These are phyloP conservation scores for Stachybotrys echinatus DNA, from an alignment of 2,329 filamentous ascomycete genomes.

Conservation along the genomic window DNA sequence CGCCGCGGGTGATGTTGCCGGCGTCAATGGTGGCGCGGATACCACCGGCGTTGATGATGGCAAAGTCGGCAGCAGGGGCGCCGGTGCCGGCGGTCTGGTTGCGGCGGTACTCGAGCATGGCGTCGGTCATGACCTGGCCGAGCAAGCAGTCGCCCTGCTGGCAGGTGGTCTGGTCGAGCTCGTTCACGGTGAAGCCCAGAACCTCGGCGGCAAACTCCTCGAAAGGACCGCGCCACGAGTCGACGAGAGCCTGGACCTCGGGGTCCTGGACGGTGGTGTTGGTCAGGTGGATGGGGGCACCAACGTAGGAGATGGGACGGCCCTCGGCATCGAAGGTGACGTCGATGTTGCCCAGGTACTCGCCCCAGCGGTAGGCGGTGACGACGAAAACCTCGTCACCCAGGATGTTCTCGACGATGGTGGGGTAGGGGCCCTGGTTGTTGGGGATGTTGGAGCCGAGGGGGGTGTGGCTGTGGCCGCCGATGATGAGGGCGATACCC, in stretches of 20 bases:
- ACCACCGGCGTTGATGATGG: conserved; percentile 59
- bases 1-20: conserved; percentile 57
- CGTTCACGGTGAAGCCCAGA: conserved; percentile 48
- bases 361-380: conserved; percentile 63
- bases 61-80: conserved; percentile 40
- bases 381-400: conserved; percentile 66
- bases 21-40: conserved; percentile 58
- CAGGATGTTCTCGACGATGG: conserved; percentile 53
- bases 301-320: conserved; percentile 57
- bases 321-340: conserved; percentile 57
- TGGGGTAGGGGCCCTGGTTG: conserved; percentile 57
- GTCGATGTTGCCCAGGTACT: conserved; percentile 64
- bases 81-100: conserved; percentile 33
- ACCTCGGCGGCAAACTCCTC: conserved; percentile 53
- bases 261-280: conserved; percentile 54
- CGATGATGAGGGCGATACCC: conserved; percentile 64
- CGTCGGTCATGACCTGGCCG: conserved; percentile 51
- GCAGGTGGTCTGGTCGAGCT: conserved; percentile 55
- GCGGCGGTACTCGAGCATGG: conserved; percentile 56
- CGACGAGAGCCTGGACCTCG: conserved; percentile 51
- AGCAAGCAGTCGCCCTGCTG: conserved; percentile 52
- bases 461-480: conserved; percentile 55
- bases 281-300: conserved; percentile 58
- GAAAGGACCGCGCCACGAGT: conserved; percentile 55
- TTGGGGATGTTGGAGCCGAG: conserved; percentile 51